Evolutionary conservation across 2,329 filamentous ascomycete genomes (phyloP).

Genomic region (Orbilia quercus): DNA sequence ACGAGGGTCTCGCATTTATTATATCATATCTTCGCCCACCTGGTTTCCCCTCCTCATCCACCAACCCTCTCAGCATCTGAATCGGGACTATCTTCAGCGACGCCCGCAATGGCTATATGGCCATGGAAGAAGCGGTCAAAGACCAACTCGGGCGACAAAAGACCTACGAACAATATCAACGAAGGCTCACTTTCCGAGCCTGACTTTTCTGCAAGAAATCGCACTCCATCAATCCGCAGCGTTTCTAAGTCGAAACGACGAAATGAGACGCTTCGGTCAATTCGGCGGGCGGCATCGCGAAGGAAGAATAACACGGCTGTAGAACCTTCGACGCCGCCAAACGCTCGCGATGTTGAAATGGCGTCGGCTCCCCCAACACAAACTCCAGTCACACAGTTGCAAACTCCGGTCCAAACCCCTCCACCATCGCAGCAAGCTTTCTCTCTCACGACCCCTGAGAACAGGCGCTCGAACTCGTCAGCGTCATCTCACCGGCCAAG

Average conservation of each 20-base stretch:
- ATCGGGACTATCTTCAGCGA: constrained; percentile 14
- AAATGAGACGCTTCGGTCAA: constrained; percentile 49
- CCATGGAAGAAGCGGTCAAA: constrained; percentile 60
- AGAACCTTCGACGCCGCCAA: constrained; percentile 36
- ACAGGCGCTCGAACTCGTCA: constrained; percentile 58
- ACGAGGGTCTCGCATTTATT: background rate
- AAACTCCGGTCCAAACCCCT: constrained; percentile 55
- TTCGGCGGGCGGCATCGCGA: constrained; percentile 47
- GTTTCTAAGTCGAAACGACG: constrained; percentile 46
- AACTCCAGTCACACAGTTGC: constrained; percentile 54
- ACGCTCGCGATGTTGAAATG: constrained; percentile 43
- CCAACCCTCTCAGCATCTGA: constrained; percentile 16
- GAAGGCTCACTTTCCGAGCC: constrained; percentile 34
- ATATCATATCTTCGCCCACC: constrained; percentile 18
- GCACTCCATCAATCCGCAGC: constrained; percentile 35
- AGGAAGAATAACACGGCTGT: constrained; percentile 40
- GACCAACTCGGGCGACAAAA: constrained; percentile 58
- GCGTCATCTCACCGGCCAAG: constrained; percentile 58
- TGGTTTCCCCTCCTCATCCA: constrained; percentile 10
- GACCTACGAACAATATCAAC: constrained; percentile 50
- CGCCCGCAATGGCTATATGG: constrained; percentile 59
- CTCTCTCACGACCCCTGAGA: constrained; percentile 45
- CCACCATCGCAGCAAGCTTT: constrained; percentile 41
- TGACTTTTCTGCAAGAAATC: constrained; percentile 27
- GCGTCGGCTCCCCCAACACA: constrained; percentile 48